Percentiles rank a stretch among this genome's conserved stretches.
phyloP scores from a whole-genome alignment of 352 stramenopile genomes.

The Pythium aphanidermatum region DNA sequence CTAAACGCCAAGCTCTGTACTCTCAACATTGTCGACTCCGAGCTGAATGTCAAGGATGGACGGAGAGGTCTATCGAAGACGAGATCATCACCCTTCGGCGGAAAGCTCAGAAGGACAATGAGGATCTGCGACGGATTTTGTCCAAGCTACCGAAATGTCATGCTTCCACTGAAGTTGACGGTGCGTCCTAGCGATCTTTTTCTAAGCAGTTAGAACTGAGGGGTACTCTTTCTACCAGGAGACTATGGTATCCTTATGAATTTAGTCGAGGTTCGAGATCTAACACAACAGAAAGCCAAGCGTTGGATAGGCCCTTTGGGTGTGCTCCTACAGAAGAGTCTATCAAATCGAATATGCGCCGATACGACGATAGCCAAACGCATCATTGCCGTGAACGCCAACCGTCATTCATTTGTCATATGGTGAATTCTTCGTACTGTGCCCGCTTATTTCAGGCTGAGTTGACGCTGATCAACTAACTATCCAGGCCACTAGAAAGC shows the following conservation, averaged over 20 bases:
- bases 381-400: conserved; percentile 15
- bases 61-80: too few species aligned
- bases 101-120: too few species aligned
- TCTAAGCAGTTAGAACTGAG: neutral
- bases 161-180: too few species aligned
- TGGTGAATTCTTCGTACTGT: conserved; percentile 3
- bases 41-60: too few species aligned
- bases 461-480: neutral
- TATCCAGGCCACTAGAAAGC: conserved; percentile 9
- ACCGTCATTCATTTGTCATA: conserved; percentile 13
- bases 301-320: conserved; percentile 10
- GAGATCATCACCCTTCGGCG: too few species aligned
- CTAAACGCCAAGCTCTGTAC: too few species aligned
- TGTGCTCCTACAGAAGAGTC: conserved; percentile 11
- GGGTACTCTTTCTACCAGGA: neutral
- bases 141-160: too few species aligned
- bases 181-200: neutral
- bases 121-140: too few species aligned
- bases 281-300: neutral
- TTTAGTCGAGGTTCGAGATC: conserved; percentile 2
- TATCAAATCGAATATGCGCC: conserved; percentile 14
- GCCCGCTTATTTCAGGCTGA: neutral
- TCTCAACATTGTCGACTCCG: too few species aligned
- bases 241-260: conserved; percentile 18
- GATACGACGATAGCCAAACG: conserved; percentile 8